Evolutionary conservation across 495 filamentous ascomycete species (phyloP), one percentile per base, ranked within the genome.

Genomic region (Xylaria sp.): DNA sequence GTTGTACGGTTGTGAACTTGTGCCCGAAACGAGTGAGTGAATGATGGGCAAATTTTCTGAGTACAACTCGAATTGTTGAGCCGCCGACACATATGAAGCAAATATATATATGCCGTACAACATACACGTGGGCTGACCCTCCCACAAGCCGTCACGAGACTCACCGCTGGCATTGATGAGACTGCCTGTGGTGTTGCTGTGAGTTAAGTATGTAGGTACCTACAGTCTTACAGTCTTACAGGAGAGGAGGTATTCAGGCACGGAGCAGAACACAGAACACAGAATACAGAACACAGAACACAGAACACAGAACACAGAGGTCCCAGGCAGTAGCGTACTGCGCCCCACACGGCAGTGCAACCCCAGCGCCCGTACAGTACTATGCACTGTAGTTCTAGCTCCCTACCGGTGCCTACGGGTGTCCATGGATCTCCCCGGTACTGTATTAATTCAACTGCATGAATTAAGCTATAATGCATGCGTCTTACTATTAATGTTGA

Each of bases 121-220:
- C 57, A 37, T 14, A 37, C 11, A 37, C 33, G 33, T 21, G 57
- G 57, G 57, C 57, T 59, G 33, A 35, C 17, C 3, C 33, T 35
- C 19, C 33, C n/a, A 17, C 52, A 55, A 31, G 14, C 26, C 14
- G 26, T 55, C 52, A 55, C 31, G 52, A 55, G 52, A 55, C 26
- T 55, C 52, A 55, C 26, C 52, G 37, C 17, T 59, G 31, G 33
- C 17, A 59, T 59, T 11, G 57, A 59, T 21, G 57, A 37, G 29
- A 59, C 17, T 37, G 50, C 17, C 9, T 14, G 12, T n/a, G 9
- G 26, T 15, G 26, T 14, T 55, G 52, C 52, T 29, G 48, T 31
- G 52, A 40, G 57, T 59, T n/a, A n/a, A n/a, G n/a, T n/a, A n/a
- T n/a, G n/a, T n/a, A n/a, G n/a, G n/a, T n/a, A n/a, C n/a, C n/a